A percentile compares a stretch with the other conserved stretches of the same genome.
Conservation (phyloP, 2,329 filamentous ascomycete genomes). For the Dothiorella sarmentorum region DNA sequence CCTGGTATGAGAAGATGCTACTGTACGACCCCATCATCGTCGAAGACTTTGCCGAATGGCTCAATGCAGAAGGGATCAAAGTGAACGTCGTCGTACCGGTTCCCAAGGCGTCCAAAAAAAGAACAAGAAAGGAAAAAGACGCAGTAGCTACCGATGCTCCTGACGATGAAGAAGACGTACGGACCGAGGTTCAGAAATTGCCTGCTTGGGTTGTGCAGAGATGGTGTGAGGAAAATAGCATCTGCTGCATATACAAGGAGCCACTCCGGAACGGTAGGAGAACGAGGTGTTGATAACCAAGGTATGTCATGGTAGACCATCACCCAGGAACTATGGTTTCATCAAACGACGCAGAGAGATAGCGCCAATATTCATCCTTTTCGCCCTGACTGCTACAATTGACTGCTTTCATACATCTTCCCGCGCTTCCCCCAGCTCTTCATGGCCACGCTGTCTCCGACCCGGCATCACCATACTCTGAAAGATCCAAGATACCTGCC, state of each 20-base stretch:
- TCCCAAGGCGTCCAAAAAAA: not conserved
- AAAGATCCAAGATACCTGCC: too few species aligned
- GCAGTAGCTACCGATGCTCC: constrained; percentile 56
- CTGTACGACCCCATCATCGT: constrained; percentile 88
- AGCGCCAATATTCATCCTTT: too few species aligned
- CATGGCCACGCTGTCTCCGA: too few species aligned
- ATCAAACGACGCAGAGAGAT: too few species aligned
- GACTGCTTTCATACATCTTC: too few species aligned
- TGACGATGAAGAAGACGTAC: constrained; percentile 23
- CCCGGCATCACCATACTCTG: too few species aligned
- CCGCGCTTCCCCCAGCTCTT: too few species aligned
- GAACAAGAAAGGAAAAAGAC: not conserved
- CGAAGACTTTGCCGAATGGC: constrained; percentile 79
- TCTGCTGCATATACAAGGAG: constrained; percentile 74
- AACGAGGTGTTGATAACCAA: not conserved
- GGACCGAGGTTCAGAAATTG: constrained; percentile 31
- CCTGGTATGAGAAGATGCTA: constrained; percentile 89
- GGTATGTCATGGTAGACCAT: not conserved
- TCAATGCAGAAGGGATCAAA: constrained; percentile 54
- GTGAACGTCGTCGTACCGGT: constrained; percentile 53
- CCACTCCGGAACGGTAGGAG: constrained; percentile 22
- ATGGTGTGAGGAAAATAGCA: constrained; percentile 82
- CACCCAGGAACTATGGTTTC: too few species aligned
- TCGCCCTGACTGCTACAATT: too few species aligned
- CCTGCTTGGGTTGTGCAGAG: constrained; percentile 63